Base-by-base conservation (phyloP, 2,329 filamentous ascomycete genomes). In the Colletotrichum sp. region DNA sequence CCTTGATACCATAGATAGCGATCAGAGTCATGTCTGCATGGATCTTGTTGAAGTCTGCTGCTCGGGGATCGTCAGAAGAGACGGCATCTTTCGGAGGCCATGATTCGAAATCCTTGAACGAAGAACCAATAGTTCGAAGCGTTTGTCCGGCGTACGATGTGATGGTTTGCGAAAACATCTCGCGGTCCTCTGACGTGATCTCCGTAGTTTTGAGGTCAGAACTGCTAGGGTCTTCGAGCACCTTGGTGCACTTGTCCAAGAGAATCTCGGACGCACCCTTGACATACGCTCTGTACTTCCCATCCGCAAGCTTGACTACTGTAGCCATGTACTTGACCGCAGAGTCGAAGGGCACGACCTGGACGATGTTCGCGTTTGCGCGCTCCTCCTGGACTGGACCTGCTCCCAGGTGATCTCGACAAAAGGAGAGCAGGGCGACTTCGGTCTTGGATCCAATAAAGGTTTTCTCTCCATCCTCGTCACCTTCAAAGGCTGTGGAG, bases 401-500 rank as follows among this genome's bases (percentile, higher is more conserved):
- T 87, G 95, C 92, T 57, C 89, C 93, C 16, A 95, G 86, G 80
- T 91, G 87, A 65, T 94, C 91, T 65, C 90, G 89, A 24, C 93
- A 92, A 81, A 95, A 95, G 28, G 88, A 87, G n/a, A 96, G 88
- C 15, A 96, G 87, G 26, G 94, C 94, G 6, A 93, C 95, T 81
- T 96, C 94, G 0, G 94, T 96, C 84, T 95, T 95, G 7, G 94
- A 95, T 34, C 94, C 94, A 77, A 95, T 89, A 78, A 95, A 96
- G 0, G 89, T 84, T 24, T 71, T 79, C 75, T 88, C 86, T 36
- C 92, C 92, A 57, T 92, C 89, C 59, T 91, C 88, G 59, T 93
- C 91, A 8, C 90, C 89, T 80, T 94, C 92, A 78, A 95, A 95
- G 1, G 93, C 92, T 1, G 93, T 93, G 0, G 93, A 94, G 81